A percentile compares a stretch with the other conserved stretches of the same genome.
Conservation (phyloP, 23 red algal species). For the Gracilaria vermiculophylla region DNA sequence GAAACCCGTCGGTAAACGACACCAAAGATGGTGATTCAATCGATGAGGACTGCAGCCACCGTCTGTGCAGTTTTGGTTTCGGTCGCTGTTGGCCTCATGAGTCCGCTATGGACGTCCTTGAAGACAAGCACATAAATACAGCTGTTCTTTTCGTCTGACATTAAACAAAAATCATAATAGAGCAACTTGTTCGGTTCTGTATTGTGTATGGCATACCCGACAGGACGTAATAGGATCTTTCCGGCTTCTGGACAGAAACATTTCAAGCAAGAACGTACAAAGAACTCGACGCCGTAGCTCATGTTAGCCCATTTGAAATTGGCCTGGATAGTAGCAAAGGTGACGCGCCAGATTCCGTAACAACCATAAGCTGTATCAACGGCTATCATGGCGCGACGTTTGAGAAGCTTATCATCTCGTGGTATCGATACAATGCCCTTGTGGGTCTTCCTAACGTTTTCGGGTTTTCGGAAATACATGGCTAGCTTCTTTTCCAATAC, state of each 20-base stretch:
- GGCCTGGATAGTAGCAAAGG: conserved; percentile 2
- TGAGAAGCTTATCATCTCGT: conserved; percentile 4
- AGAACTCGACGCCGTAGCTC: conserved; percentile 16
- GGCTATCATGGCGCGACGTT: conserved; percentile 13
- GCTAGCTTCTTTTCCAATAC: not conserved
- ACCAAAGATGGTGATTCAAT: not conserved
- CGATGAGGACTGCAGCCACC: not conserved
- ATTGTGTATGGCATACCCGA: conserved; percentile 13
- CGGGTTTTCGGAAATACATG: not conserved
- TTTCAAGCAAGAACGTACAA: conserved; percentile 30
- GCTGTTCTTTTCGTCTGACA: not conserved
- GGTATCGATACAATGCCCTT: not conserved
- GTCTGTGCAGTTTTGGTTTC: not conserved
- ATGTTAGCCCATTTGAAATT: not conserved
- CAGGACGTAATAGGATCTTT: conserved; percentile 1
- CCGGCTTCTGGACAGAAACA: not conserved
- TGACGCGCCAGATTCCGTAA: not conserved
- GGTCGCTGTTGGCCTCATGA: not conserved
- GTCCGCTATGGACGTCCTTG: not conserved
- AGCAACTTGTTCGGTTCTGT: conserved; percentile 11
- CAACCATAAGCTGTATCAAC: conserved; percentile 42
- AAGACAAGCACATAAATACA: not conserved
- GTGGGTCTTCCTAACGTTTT: not conserved
- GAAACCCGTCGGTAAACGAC: not conserved
- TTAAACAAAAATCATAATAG: conserved; percentile 23